These are phyloP conservation scores for Trichoderma atrobrunneum DNA, from an alignment of 2,329 filamentous ascomycete genomes.

Conservation along the genomic window DNA sequence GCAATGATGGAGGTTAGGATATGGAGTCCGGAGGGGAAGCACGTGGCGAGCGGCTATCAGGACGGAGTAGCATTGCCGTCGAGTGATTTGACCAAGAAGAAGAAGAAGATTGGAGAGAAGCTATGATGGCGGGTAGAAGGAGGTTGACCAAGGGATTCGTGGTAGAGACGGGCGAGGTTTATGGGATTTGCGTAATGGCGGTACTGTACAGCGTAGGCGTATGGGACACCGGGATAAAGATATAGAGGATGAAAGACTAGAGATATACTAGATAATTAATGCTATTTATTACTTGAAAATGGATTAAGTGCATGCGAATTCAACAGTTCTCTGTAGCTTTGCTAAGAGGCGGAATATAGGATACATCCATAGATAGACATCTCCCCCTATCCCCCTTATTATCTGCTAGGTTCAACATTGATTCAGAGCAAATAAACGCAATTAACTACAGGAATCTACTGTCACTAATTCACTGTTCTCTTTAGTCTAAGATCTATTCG, in stretches of 20 bases:
- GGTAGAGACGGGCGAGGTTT: background rate
- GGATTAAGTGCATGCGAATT: too few relatives aligned
- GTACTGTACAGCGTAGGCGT: background rate
- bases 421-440: background rate
- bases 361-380: too few relatives aligned
- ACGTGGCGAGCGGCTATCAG: slow-evolving; percentile 55
- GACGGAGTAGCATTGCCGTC: slow-evolving; percentile 45
- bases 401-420: background rate
- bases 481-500: background rate
- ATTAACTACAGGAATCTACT: background rate
- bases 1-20: slow-evolving; percentile 49
- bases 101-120: slow-evolving; percentile 25
- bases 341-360: background rate
- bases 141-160: background rate
- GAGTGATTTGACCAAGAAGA: slow-evolving; percentile 20
- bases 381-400: background rate
- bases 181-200: background rate
- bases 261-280: background rate
- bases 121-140: slow-evolving; percentile 22
- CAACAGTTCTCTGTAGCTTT: background rate
- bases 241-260: background rate
- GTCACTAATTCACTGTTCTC: background rate
- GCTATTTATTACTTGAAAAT: too few relatives aligned
- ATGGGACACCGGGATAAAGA: background rate
- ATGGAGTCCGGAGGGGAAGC: slow-evolving; percentile 52